Evolutionary conservation across 768 basidiomycete species (phyloP).

Genomic region (Lactarius evosmus): DNA sequence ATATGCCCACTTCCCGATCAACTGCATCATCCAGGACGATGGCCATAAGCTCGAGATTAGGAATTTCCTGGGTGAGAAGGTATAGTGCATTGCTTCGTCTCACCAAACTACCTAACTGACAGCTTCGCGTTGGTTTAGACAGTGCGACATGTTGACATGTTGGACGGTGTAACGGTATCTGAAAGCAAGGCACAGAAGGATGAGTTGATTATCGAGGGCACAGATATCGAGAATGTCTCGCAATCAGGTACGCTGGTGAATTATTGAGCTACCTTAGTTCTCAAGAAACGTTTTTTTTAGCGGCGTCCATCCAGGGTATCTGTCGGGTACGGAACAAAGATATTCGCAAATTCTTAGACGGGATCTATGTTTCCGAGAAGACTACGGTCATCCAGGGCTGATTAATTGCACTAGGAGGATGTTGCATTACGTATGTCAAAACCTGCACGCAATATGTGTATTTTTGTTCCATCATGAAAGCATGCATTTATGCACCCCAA

Average conservation of each 20-base stretch:
- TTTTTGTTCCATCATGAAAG: conserved; percentile 34
- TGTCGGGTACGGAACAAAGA: conserved; percentile 99
- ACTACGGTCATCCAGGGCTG: conserved; percentile 48
- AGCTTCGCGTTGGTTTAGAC: conserved; percentile 45
- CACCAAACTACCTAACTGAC: background rate
- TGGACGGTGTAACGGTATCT: conserved; percentile 75
- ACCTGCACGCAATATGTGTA: conserved; percentile 33
- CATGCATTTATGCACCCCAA: conserved; percentile 16
- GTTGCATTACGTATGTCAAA: conserved; percentile 27
- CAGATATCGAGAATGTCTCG: conserved; percentile 95
- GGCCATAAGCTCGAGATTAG: conserved; percentile 81
- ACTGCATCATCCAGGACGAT: conserved; percentile 85
- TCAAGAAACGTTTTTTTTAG: conserved; percentile 37
- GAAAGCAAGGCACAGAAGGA: conserved; percentile 95
- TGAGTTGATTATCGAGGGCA: conserved; percentile 90
- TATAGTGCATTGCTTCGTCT: conserved; percentile 33
- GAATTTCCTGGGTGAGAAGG: conserved; percentile 95
- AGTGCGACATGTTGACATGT: conserved; percentile 89
- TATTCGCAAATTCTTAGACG: conserved; percentile 98
- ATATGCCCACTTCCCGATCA: conserved; percentile 99
- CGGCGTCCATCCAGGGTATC: conserved; percentile 94
- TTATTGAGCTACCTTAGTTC: conserved; percentile 3
- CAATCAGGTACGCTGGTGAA: conserved; percentile 68
- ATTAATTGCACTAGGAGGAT: background rate
- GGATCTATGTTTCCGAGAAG: conserved; percentile 87